Evolutionary conservation across 371 early-diverging fungal species (phyloP).

Genomic region (Encephalitozoon romaleae): DNA sequence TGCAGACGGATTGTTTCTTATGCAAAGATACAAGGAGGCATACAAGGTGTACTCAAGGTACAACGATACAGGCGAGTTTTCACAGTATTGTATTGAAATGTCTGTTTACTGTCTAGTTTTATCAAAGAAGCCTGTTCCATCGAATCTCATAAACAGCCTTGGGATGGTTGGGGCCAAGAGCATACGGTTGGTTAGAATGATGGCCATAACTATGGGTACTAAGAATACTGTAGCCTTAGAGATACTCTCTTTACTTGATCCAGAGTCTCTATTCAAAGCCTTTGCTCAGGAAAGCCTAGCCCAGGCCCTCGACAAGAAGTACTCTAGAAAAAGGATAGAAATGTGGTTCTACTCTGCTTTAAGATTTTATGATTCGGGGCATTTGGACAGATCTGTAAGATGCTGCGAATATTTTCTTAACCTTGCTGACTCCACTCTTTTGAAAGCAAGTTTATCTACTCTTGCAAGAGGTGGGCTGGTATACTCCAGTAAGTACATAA

Average conservation of each 20-base stretch:
- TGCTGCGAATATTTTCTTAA: not conserved
- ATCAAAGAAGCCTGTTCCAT: not conserved
- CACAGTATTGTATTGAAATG: slow-evolving; percentile 32
- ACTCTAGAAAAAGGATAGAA: not conserved
- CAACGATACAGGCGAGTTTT: slow-evolving; percentile 5
- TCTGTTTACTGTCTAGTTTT: slow-evolving; percentile 18
- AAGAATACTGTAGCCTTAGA: not conserved
- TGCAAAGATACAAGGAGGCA: slow-evolving; percentile 23
- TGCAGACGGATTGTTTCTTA: slow-evolving; percentile 25
- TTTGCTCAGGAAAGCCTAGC: not conserved
- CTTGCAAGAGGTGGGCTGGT: not conserved
- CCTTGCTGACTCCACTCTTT: not conserved
- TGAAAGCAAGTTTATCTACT: not conserved
- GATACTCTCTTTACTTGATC: not conserved
- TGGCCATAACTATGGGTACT: not conserved
- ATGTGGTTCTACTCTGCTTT: not conserved
- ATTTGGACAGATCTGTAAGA: not conserved
- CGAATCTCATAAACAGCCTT: not conserved
- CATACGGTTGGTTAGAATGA: not conserved
- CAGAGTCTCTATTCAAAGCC: not conserved
- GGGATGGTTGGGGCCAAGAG: not conserved
- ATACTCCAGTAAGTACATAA: not conserved
- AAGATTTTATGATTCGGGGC: not conserved
- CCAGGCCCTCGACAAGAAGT: not conserved
- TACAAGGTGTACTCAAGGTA: slow-evolving; percentile 25